Conservation (phyloP, 768 basidiomycete genomes). For the Podaxis carcinomalis region DNA sequence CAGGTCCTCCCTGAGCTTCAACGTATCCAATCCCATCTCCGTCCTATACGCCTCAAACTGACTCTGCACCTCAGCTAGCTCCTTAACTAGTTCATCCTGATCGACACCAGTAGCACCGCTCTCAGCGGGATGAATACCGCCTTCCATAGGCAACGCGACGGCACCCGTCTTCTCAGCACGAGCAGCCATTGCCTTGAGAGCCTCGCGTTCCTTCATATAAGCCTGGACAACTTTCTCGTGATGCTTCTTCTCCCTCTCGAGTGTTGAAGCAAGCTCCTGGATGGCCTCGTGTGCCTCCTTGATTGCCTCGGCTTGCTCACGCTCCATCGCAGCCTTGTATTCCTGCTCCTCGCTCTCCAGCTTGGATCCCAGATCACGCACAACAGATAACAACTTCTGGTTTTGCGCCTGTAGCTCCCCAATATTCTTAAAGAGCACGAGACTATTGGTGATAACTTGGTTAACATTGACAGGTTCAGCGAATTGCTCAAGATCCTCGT, state of each 20-base stretch:
- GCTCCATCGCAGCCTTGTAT: constrained; percentile 63
- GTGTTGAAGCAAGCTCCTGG: constrained; percentile 66
- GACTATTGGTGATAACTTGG: constrained; percentile 80
- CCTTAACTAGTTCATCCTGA: constrained; percentile 41
- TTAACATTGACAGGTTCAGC: constrained; percentile 50
- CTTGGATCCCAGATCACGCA: constrained; percentile 76
- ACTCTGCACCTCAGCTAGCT: constrained; percentile 68
- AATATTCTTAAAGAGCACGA: constrained; percentile 83
- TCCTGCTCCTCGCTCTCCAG: constrained; percentile 85
- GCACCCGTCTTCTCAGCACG: constrained; percentile 38
- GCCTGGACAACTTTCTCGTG: constrained; percentile 70
- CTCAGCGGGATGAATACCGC: constrained; percentile 6
- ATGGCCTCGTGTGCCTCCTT: constrained; percentile 88
- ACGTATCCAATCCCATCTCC: constrained; percentile 79
- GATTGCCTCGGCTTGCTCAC: constrained; percentile 75
- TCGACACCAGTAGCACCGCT: not conserved
- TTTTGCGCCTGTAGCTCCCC: constrained; percentile 87
- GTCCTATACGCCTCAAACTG: constrained; percentile 78
- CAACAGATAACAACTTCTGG: constrained; percentile 79
- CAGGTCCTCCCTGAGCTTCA: constrained; percentile 68
- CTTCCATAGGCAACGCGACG: constrained; percentile 14
- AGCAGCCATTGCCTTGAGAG: constrained; percentile 70
- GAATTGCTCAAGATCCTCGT: constrained; percentile 51
- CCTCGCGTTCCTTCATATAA: constrained; percentile 84
- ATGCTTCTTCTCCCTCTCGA: constrained; percentile 74